Evolutionary conservation across 1,284 basidiomycete species (phyloP), one percentile per base, ranked within the genome.

Genomic region (Tilletiopsis washingtonensis): DNA sequence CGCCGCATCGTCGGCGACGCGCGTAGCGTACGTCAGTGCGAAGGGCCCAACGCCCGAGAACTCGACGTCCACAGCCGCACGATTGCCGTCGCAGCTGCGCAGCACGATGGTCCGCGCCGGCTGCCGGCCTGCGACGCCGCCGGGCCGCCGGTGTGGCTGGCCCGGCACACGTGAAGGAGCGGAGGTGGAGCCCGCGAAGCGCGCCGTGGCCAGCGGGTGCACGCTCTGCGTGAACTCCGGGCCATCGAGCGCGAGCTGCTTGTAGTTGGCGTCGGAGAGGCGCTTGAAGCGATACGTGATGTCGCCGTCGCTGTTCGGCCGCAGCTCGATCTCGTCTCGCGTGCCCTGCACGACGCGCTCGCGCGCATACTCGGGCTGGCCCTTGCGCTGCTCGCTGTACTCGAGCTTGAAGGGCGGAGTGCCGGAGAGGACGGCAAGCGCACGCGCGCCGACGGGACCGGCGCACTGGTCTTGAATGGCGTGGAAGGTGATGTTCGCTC

Each of bases 391-490:
- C 81, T 45, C 84, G 80, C 70, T 86, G 82, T 61, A 83, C 80
- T 26, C 78, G 81, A 76, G 91, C 90, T 71, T 82, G 82, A 96
- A 97, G 1, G 93, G 93, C 27, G 91, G 85, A 1, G 83, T 85
- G 19, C 93, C 93, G 38, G 85, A 86, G 40, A 97, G 79, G 43
- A 91, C 81, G 40, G 96, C 82, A 12, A 84, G 82, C 4, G 88
- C 88, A 23, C 85, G 85, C 44, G 93, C 85, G 7, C 93, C 93
- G 23, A 88, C 91, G 60, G 96, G 90, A 12, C 91, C 89, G 29
- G 89, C 90, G 71, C 91, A 96, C 54, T 52, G 61, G 47, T 62
- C 93, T 62, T 91, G 86, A 59, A 97, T 86, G 47, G 85, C 84
- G 65, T 84, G 85, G 80, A 91, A 90, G 69, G 85, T 81, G 58